Percentiles rank a stretch among this genome's conserved stretches.
Conservation (phyloP, 257 asterid genomes). For the Linderniella brevidens region DNA sequence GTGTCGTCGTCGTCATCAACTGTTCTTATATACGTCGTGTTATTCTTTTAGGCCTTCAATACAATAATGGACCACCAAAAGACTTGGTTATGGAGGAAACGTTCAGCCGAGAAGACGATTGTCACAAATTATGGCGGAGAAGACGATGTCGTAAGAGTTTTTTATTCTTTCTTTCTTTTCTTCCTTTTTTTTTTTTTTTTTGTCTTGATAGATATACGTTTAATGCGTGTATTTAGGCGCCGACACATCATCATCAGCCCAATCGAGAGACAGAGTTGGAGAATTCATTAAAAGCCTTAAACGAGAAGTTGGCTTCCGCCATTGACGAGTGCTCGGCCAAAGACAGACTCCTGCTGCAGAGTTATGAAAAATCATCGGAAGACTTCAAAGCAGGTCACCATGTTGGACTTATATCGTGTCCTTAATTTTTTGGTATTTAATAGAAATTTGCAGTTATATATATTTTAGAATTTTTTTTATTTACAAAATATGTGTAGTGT, state of each 20-base stretch:
- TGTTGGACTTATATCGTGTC: no score
- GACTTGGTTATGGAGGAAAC: constrained; percentile 73
- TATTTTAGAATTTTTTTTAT: no score
- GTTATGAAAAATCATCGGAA: constrained; percentile 22
- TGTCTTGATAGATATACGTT: neutral
- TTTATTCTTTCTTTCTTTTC: constrained; percentile 6
- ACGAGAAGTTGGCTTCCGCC: constrained; percentile 42
- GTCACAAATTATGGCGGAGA: constrained; percentile 17
- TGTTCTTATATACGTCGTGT: no score
- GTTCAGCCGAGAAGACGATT: constrained; percentile 51
- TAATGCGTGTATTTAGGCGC: no score
- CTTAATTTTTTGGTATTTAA: no score
- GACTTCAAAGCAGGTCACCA: constrained; percentile 38
- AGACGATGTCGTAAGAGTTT: constrained; percentile 41
- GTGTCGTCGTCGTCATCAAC: no score
- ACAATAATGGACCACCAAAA: constrained; percentile 82
- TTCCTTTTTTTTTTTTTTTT: neutral
- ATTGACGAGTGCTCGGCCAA: constrained; percentile 42
- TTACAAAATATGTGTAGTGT: no score
- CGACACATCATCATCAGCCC: constrained; percentile 10
- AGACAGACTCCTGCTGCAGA: constrained; percentile 29
- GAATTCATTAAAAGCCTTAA: constrained; percentile 31
- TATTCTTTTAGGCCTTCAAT: no score
- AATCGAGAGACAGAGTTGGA: constrained; percentile 35
- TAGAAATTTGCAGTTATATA: no score